Percentiles rank a stretch among this genome's conserved stretches.
phyloP scores from a whole-genome alignment of 257 asterid species.

The Solanum gracilifrons region DNA sequence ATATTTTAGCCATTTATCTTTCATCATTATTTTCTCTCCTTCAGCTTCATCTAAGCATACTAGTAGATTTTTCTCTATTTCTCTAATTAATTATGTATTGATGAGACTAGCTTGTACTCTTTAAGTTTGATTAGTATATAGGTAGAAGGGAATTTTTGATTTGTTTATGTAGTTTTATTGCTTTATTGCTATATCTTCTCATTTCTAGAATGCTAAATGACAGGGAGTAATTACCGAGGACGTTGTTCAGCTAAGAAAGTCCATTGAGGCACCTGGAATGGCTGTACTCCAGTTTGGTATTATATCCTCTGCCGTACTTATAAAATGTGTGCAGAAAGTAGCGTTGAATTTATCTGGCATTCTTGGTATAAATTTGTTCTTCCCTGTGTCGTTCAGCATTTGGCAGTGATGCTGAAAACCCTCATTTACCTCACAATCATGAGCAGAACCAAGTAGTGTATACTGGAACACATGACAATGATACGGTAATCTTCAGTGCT shows the following conservation, averaged over 20 bases:
- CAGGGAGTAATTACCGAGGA: conserved; percentile 97
- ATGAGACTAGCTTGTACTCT: background rate
- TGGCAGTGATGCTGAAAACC: conserved; percentile 96
- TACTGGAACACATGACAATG: conserved; percentile 98
- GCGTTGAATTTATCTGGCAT: background rate
- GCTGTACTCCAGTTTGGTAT: conserved; percentile 98
- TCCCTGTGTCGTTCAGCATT: conserved; percentile 39
- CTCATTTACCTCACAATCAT: conserved; percentile 93
- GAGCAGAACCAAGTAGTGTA: conserved; percentile 93
- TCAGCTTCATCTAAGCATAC: background rate
- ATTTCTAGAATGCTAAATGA: conserved; percentile 4
- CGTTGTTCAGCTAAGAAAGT: conserved; percentile 80
- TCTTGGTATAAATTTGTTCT: conserved; percentile 11
- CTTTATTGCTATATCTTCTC: background rate
- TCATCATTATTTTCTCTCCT: background rate
- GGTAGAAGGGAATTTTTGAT: background rate
- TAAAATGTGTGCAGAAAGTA: conserved; percentile 4
- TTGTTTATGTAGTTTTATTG: background rate
- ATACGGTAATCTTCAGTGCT: conserved; percentile 48
- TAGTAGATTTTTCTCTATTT: background rate
- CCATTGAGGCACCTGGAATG: conserved; percentile 97
- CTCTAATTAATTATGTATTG: background rate
- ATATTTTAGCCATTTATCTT: background rate
- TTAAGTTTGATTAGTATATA: background rate
- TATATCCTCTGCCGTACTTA: background rate